These are phyloP conservation scores for Penicillium herquei DNA, from an alignment of 495 filamentous ascomycete species.

Conservation along the genomic window DNA sequence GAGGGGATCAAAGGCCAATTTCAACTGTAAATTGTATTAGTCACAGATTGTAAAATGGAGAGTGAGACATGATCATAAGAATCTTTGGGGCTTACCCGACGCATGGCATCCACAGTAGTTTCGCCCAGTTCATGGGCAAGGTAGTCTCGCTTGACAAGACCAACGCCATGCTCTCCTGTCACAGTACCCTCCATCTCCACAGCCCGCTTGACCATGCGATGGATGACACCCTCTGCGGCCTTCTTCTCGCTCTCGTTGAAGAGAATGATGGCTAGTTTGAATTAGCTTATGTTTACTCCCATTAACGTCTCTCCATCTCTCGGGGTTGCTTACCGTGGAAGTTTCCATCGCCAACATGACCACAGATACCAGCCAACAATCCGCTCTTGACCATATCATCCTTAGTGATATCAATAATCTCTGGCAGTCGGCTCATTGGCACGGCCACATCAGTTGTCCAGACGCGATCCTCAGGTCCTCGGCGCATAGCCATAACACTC, in stretches of 20 bases:
- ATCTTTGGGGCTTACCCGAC: slow-evolving; percentile 46
- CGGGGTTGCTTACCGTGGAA: slow-evolving; percentile 51
- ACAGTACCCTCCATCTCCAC: slow-evolving; percentile 65
- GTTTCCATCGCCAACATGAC: slow-evolving; percentile 69
- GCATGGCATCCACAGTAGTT: slow-evolving; percentile 60
- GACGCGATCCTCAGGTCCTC: slow-evolving; percentile 55
- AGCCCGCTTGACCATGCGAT: slow-evolving; percentile 60
- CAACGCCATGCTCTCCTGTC: slow-evolving; percentile 64
- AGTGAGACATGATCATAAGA: not conserved
- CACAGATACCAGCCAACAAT: slow-evolving; percentile 59
- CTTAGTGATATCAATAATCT: slow-evolving; percentile 64
- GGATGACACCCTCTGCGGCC: slow-evolving; percentile 51
- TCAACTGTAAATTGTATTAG: slow-evolving; percentile 42
- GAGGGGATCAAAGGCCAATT: slow-evolving; percentile 63
- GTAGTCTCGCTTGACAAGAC: slow-evolving; percentile 62
- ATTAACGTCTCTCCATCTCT: not conserved
- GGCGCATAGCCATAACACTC: slow-evolving; percentile 58
- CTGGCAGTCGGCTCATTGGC: slow-evolving; percentile 59
- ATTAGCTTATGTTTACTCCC: not conserved
- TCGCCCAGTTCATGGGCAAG: slow-evolving; percentile 55
- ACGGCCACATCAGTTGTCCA: slow-evolving; percentile 70
- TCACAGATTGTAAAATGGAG: not conserved
- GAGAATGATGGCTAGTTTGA: slow-evolving; percentile 48
- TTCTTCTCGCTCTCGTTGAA: slow-evolving; percentile 55
- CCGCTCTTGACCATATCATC: slow-evolving; percentile 55